These are phyloP conservation scores for Microthlaspi erraticum DNA, from an alignment of 345 rosid genomes.

Conservation along the genomic window DNA sequence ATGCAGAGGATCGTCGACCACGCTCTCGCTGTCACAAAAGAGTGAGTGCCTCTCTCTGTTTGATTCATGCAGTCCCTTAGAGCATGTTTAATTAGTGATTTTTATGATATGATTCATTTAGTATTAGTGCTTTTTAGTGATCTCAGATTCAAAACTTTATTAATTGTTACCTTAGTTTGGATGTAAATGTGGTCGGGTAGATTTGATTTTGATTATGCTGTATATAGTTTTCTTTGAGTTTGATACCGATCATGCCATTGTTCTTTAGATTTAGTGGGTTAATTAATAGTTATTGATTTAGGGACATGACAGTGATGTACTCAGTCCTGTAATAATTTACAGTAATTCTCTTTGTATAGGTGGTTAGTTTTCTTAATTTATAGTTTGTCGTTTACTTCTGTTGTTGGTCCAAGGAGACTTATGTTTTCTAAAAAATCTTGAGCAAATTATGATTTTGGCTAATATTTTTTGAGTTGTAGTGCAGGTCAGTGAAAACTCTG, in stretches of 20 bases:
- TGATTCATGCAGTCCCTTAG: background rate
- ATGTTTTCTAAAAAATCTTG: background rate
- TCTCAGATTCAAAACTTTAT: background rate
- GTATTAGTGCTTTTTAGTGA: constrained; percentile 5
- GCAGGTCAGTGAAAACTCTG: constrained; percentile 94
- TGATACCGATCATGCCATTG: background rate
- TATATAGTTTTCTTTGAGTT: background rate
- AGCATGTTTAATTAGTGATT: background rate
- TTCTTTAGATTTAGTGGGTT: constrained; percentile 3
- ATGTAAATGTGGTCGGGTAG: background rate
- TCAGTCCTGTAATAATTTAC: background rate
- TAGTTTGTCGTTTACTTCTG: constrained; percentile 1
- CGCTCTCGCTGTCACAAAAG: constrained; percentile 85
- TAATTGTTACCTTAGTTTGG: constrained; percentile 1
- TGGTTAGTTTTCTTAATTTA: background rate
- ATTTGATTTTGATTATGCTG: constrained; percentile 10
- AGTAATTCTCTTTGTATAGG: background rate
- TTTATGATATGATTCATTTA: background rate
- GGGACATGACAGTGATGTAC: background rate
- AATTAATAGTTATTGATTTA: too few relatives aligned
- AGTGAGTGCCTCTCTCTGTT: constrained; percentile 58
- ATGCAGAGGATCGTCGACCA: constrained; percentile 85
- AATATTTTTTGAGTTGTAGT: constrained; percentile 42
- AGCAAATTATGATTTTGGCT: constrained; percentile 13
- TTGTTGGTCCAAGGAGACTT: background rate